phyloP scores from a whole-genome alignment of 2,329 filamentous ascomycete species.

The Fusarium nematophilum region DNA sequence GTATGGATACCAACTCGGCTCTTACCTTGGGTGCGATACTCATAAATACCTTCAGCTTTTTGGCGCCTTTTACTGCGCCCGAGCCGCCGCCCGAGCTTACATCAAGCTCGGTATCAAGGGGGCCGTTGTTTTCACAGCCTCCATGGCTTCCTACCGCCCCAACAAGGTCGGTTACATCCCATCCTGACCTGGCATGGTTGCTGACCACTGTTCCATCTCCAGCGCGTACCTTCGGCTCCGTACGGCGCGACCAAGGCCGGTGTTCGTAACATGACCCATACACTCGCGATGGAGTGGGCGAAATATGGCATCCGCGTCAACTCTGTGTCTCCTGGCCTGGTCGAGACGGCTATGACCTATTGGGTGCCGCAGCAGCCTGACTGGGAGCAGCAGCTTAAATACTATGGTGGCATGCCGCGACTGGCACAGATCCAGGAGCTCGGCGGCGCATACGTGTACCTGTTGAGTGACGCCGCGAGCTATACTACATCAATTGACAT shows the following conservation, averaged over 20 bases:
- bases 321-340: constrained; percentile 57
- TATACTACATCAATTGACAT: constrained; percentile 64
- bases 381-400: constrained; percentile 67
- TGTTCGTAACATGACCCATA: constrained; percentile 55
- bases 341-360: constrained; percentile 60
- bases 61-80: constrained; percentile 59
- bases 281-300: constrained; percentile 61
- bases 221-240: constrained; percentile 54
- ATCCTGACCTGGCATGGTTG: background rate
- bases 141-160: constrained; percentile 60
- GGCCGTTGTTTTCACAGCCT: constrained; percentile 58
- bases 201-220: too few relatives aligned
- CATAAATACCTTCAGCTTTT: constrained; percentile 47
- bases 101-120: constrained; percentile 50
- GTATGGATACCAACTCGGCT: background rate
- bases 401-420: constrained; percentile 67
- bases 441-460: constrained; percentile 67
- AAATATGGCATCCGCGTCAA: constrained; percentile 60
- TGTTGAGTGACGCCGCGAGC: constrained; percentile 62
- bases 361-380: constrained; percentile 64
- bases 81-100: constrained; percentile 56
- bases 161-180: constrained; percentile 42
- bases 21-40: too few relatives aligned
- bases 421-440: constrained; percentile 65
- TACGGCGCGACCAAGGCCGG: constrained; percentile 60